Evolutionary conservation across 495 filamentous ascomycete species (phyloP), one percentile per base, ranked within the genome.

Genomic region (Xylaria palmicola): DNA sequence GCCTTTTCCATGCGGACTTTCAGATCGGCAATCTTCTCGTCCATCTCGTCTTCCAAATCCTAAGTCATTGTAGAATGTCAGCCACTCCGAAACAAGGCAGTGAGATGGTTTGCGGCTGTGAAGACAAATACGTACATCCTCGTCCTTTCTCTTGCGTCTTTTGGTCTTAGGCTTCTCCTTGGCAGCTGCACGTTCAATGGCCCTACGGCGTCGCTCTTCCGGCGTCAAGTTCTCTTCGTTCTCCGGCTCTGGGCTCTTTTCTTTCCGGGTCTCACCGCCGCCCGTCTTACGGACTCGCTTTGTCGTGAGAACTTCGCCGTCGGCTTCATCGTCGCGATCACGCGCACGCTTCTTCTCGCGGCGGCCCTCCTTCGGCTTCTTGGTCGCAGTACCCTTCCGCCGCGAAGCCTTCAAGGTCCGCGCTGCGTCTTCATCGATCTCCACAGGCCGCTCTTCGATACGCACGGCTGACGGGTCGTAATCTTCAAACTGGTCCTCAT

Each of bases 1-100:
- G 95, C 95, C 61, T 90, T 84, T 62, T 93, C 90, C 95, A 99
- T 99, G 50, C 87, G 87, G 56, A 88, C 83, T 66, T 93, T 93
- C 69, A 98, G 88, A 54, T 85, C 80, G 47, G 92, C 91, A 64
- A 99, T 95, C 65, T 93, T 88, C 22, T 90, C 88, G 75, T 98
- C 94, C 60, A 91, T 86, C 77, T 90, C 86, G 63, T 87, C 85
- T 72, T 97, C 93, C 59, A 98, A 79, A 66, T 98, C 93, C 89
- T 93, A 63, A 40, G 34, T 1, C 12, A 26, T 17, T n/a, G 0
- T 52, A 40, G 12, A 5, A 9, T n/a, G 7, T 60, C 12, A 60
- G 57, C 39, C 6, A 26, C 22, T 4, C 13, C 17, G 8, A 22
- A 49, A 8, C 13, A 12, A 15, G 19, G 39, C 0, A 43, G 6